Conservation (phyloP, 164 flowering plant genomes). For the Vitis rotundifolia region DNA sequence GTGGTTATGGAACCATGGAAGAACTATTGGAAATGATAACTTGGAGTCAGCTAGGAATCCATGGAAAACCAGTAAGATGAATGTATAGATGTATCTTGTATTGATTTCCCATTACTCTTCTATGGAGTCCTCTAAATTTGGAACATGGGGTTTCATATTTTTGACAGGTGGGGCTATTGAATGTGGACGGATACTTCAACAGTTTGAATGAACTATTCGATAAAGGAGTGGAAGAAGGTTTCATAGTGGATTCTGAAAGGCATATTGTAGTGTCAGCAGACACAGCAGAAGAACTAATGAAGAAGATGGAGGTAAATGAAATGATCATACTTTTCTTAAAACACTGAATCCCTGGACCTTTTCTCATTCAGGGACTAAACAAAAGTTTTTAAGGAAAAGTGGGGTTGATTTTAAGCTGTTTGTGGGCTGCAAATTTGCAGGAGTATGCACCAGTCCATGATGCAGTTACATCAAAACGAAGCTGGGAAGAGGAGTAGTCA, state of each 20-base stretch:
- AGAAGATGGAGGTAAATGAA: constrained; percentile 31
- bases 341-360: too few species aligned
- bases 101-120: neutral
- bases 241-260: constrained; percentile 26
- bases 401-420: too few species aligned
- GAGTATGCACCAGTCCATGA: too few species aligned
- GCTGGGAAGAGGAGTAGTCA: too few species aligned
- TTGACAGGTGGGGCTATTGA: constrained; percentile 1
- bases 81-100: too few species aligned
- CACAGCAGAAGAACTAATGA: constrained; percentile 31
- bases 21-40: constrained; percentile 48
- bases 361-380: too few species aligned
- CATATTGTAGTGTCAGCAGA: constrained; percentile 32
- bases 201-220: constrained; percentile 26
- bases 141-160: neutral
- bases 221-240: constrained; percentile 39
- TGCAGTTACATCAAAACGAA: too few species aligned
- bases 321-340: too few species aligned
- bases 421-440: too few species aligned
- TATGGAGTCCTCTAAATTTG: neutral
- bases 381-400: too few species aligned
- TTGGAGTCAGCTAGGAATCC: constrained; percentile 53
- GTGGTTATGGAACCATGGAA: constrained; percentile 54
- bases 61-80: constrained; percentile 38
- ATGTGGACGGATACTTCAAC: constrained; percentile 1